Base-by-base conservation (phyloP, 805 yeast genomes). In the Kluyveromyces aestuarii region DNA sequence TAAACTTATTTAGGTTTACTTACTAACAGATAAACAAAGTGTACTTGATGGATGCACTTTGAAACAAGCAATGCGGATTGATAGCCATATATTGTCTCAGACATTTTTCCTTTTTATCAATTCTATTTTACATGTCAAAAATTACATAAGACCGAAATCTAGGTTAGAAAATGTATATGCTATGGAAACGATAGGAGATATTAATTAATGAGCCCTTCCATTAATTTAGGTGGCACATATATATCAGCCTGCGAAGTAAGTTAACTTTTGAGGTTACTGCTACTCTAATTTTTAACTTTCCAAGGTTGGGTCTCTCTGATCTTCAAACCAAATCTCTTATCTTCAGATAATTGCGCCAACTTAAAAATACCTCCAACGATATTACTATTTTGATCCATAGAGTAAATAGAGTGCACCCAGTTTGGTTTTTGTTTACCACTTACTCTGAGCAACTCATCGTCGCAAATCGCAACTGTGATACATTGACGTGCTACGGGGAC, bases 341-440 rank as follows among this genome's bases (percentile, higher is more conserved):
- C 91, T 64, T 81, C 80, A 27, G 78, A 70, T 58, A 84, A 69
- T 52, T 77, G 74, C 48, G 78, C 74, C 63, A 86, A 72, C 51
- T 79, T 76, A 52, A 72, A 62, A 41, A 81, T 73, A 48, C 77
- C 76, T 48, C 73, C 66, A 33, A 68, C 64, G n/a, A 58, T 44
- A 8, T 66, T 58, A 37, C 63, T 72, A 7, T 71, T 69, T 42
- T 77, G 79, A 30, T 73, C 66, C 48, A 91, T 68, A 65, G 82
- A 82, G 68, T 72, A 81, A 40, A 77, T 71, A 27, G 96, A 87
- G 63, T 90, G 96, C 41, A 86, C 84, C 93, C 95, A 93, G 56
- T 87, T 79, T 25, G 82, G 73, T 57, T 75, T 73, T 37, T 72
- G 65, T 44, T 96, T 96, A 43, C 97, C 97, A 27, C 91, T 79